A percentile compares a stretch with the other conserved stretches of the same genome.
These are phyloP conservation scores for Lasiosphaeria ovina DNA, from an alignment of 495 filamentous ascomycete genomes.

Conservation along the genomic window DNA sequence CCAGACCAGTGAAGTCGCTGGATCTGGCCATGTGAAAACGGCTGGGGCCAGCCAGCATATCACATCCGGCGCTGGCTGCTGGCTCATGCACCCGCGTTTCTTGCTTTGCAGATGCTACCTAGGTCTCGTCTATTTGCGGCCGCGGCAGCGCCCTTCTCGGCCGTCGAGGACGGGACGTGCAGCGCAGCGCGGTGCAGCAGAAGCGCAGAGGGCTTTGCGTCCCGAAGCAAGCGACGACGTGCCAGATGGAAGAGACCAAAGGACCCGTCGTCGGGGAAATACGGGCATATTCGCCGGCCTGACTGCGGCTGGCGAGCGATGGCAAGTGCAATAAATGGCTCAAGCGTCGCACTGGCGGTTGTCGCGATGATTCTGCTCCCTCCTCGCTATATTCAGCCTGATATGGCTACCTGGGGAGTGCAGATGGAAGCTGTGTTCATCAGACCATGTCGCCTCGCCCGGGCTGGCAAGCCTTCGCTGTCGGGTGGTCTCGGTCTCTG, in stretches of 20 bases:
- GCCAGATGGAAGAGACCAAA: slow-evolving; percentile 6
- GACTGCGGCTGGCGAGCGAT: slow-evolving; percentile 21
- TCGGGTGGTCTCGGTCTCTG: neutral
- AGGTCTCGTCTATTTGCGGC: too few relatives aligned
- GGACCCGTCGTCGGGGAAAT: slow-evolving; percentile 24
- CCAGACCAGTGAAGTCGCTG: slow-evolving; percentile 25
- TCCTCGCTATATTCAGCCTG: slow-evolving; percentile 19
- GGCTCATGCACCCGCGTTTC: slow-evolving; percentile 1
- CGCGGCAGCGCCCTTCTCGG: too few relatives aligned
- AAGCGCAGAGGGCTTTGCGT: slow-evolving; percentile 7
- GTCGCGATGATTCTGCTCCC: slow-evolving; percentile 11
- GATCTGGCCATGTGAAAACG: slow-evolving; percentile 27
- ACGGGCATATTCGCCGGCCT: slow-evolving; percentile 28
- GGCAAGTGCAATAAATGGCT: slow-evolving; percentile 18
- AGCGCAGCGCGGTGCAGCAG: too few relatives aligned
- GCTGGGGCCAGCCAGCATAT: slow-evolving; percentile 2
- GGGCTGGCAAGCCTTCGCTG: slow-evolving; percentile 1
- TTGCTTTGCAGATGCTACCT: slow-evolving; percentile 3
- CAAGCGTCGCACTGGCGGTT: slow-evolving; percentile 12
- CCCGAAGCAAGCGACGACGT: slow-evolving; percentile 7
- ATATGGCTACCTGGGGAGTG: slow-evolving; percentile 9
- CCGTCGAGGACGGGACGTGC: too few relatives aligned
- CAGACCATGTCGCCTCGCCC: slow-evolving; percentile 19
- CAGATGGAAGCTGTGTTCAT: neutral
- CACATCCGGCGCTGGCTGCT: slow-evolving; percentile 9